phyloP scores from a whole-genome alignment of 108 stramenopile genomes.

The Nannochloropsis gaditana region DNA sequence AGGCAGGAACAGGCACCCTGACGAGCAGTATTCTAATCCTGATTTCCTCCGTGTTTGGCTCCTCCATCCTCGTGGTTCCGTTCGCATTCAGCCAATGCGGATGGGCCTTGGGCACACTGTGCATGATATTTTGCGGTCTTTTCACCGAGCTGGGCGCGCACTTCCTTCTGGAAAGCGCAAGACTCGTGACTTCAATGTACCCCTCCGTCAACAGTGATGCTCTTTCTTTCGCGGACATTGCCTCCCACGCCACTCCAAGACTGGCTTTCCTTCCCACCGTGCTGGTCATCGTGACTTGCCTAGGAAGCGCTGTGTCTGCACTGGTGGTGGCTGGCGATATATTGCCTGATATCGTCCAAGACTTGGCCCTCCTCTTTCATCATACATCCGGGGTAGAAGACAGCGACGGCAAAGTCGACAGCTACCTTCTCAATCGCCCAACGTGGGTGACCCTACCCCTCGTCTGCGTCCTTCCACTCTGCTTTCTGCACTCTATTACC shows the following conservation, averaged over 20 bases:
- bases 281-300: neutral
- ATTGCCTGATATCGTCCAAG: neutral
- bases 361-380: neutral
- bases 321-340: neutral
- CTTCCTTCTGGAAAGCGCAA: neutral
- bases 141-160: neutral
- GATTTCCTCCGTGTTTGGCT: neutral
- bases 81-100: conserved; percentile 6
- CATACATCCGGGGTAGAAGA: neutral
- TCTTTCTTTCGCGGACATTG: neutral
- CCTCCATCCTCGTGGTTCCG: neutral
- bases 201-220: neutral
- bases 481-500: neutral
- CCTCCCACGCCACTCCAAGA: neutral
- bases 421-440: neutral
- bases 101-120: neutral
- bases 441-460: neutral
- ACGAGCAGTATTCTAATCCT: conserved; percentile 17
- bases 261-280: neutral
- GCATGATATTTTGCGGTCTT: conserved; percentile 2
- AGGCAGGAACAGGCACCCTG: neutral
- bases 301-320: neutral
- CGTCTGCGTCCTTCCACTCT: neutral
- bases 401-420: neutral
- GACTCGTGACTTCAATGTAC: neutral